Percentiles rank a stretch among this genome's conserved stretches.
Evolutionary conservation across 2,329 filamentous ascomycete species (phyloP).

Genomic region (Microdochium bolleyi): DNA sequence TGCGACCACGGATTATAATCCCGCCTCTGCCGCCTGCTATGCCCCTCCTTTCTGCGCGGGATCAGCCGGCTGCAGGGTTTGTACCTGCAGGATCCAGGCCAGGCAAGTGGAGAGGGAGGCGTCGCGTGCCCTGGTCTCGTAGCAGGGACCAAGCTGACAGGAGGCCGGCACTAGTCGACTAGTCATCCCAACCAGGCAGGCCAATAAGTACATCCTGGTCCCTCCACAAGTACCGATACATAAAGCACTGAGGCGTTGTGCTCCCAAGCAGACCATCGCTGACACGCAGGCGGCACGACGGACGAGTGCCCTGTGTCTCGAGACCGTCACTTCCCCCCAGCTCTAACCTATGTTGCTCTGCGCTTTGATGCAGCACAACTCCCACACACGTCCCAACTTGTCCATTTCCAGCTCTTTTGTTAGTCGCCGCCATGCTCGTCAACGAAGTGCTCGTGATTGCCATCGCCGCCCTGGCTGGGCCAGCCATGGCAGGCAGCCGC

Average conservation of each 20-base stretch:
- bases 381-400: not conserved
- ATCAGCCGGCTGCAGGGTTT: too few species aligned
- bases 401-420: not conserved
- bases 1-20: too few species aligned
- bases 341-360: not conserved
- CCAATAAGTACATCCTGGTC: not conserved
- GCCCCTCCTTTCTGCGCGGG: too few species aligned
- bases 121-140: too few species aligned
- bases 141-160: not conserved
- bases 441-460: not conserved
- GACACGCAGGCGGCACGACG: not conserved
- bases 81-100: too few species aligned
- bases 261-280: not conserved
- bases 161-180: not conserved
- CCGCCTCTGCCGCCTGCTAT: too few species aligned
- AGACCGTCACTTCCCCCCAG: not conserved
- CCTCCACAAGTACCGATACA: not conserved
- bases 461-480: not conserved
- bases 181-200: not conserved
- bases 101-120: too few species aligned
- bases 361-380: not conserved
- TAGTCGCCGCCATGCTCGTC: not conserved
- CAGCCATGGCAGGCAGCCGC: constrained; percentile 1
- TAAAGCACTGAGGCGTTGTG: not conserved
- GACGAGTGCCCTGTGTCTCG: not conserved